Evolutionary conservation across 768 basidiomycete genomes (phyloP).

Genomic region (Daedaleopsis nitida): DNA sequence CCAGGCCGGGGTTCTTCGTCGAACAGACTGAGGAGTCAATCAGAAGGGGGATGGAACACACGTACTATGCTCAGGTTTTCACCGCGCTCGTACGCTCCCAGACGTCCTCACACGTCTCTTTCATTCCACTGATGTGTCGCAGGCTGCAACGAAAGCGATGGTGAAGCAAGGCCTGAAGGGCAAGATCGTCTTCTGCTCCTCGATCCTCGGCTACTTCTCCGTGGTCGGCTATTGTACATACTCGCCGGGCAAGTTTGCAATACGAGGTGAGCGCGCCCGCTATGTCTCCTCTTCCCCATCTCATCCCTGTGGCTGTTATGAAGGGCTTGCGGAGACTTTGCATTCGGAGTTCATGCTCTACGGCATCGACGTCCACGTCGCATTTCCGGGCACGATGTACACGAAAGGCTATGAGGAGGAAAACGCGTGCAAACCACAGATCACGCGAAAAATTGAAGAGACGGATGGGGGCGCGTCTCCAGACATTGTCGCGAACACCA

Average conservation of each 20-base stretch:
- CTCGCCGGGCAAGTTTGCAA: conserved; percentile 81
- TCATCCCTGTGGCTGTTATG: not conserved
- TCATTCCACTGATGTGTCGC: not conserved
- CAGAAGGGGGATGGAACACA: conserved; percentile 54
- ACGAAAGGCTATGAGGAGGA: conserved; percentile 78
- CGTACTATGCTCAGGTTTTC: conserved; percentile 59
- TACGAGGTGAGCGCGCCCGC: conserved; percentile 58
- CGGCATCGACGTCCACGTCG: conserved; percentile 75
- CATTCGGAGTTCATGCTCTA: conserved; percentile 81
- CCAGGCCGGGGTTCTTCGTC: conserved; percentile 73
- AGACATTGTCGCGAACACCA: conserved; percentile 57
- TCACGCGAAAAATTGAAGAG: conserved; percentile 77
- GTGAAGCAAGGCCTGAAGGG: conserved; percentile 56
- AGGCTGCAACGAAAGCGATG: conserved; percentile 74
- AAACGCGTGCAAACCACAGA: conserved; percentile 72
- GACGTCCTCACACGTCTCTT: not conserved
- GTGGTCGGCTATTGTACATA: conserved; percentile 82
- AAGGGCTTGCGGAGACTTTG: conserved; percentile 83
- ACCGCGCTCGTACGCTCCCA: conserved; percentile 48
- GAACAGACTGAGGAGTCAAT: conserved; percentile 67
- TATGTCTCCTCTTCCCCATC: not conserved
- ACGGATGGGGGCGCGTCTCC: conserved; percentile 64
- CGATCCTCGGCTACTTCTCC: conserved; percentile 72
- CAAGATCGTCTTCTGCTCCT: conserved; percentile 78
- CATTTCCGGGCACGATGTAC: conserved; percentile 81